Evolutionary conservation across 1,139 yeast species (phyloP), one percentile per base, ranked within the genome.

Genomic region (Blastobotrys malaysiensis): DNA sequence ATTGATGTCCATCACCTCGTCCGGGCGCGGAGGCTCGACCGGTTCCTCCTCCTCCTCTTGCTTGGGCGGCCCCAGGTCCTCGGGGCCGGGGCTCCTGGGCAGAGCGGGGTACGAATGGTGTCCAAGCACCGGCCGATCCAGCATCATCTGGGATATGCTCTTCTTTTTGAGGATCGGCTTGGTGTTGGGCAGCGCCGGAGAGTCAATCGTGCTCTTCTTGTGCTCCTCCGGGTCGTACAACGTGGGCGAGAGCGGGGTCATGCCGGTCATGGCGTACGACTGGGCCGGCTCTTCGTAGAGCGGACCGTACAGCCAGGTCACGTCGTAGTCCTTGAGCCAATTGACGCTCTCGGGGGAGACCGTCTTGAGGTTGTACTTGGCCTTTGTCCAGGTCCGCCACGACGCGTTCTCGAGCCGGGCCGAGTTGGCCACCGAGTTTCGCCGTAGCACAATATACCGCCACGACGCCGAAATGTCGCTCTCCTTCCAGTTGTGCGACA

Each of bases 401-500:
- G 87, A 80, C 2, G 95, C 95, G 68, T 86, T 86, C 68, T 86
- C 95, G 51, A 86, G 76, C 48, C 95, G 77, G 6, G 82, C 82
- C n/a, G 79, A 70, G 79, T 80, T 76, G 46, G 78, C 77, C 62
- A 75, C 73, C 54, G 73, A 76, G 52, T 87, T 86, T 52, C 96
- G 80, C 63, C 88, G 84, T 59, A 83, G 74, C 49, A 89, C 91
- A 58, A 93, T 87, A 69, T 93, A 93, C 60, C 97, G 78, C 99
- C 99, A 93, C 43, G 96, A 88, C 62, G 88, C 88, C 13, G 96
- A 87, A 45, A 93, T 88, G 69, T 93, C 99, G 4, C 84, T 76
- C 61, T 91, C 98, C 64, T 89, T 89, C 99, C 99, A 93, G 67
- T 93, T 81, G 68, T 93, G 97, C 4, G 97, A 88, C 48, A 93